These are phyloP conservation scores for Polytolypa hystricis DNA, from an alignment of 2,329 filamentous ascomycete species.

Conservation along the genomic window DNA sequence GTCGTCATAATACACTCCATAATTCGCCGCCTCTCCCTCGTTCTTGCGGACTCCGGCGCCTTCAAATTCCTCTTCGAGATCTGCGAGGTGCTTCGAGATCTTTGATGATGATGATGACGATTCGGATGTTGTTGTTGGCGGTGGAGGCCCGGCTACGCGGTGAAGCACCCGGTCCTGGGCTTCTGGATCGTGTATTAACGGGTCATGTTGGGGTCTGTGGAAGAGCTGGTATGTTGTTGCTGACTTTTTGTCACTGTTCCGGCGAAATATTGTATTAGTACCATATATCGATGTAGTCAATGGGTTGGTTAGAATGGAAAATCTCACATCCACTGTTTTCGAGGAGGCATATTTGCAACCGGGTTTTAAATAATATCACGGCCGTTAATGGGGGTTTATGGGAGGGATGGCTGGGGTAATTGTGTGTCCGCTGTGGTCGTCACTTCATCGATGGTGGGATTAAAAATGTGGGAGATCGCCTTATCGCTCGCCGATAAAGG, in stretches of 20 bases:
- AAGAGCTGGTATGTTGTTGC: constrained; percentile 15
- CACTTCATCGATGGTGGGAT: too few species aligned
- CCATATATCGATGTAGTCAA: too few species aligned
- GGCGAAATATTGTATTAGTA: constrained; percentile 3
- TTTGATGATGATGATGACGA: constrained; percentile 26
- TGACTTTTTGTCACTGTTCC: constrained; percentile 13
- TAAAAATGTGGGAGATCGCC: too few species aligned
- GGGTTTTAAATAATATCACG: too few species aligned
- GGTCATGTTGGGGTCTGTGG: constrained; percentile 83
- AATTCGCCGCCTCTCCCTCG: constrained; percentile 88
- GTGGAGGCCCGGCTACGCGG: constrained; percentile 40
- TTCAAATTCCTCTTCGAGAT: constrained; percentile 66
- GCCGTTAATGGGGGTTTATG: too few species aligned
- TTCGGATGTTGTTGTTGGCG: constrained; percentile 13
- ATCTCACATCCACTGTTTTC: constrained; percentile 13
- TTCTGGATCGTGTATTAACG: constrained; percentile 82
- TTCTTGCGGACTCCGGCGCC: constrained; percentile 62
- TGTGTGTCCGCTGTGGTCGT: too few species aligned
- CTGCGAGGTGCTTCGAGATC: constrained; percentile 57
- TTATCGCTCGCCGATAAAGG: too few species aligned
- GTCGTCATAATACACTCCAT: constrained; percentile 93
- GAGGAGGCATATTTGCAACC: constrained; percentile 12
- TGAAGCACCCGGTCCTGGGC: constrained; percentile 88
- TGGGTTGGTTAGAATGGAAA: too few species aligned
- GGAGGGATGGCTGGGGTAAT: too few species aligned